These are phyloP conservation scores for Beauveria australis DNA, from an alignment of 2,329 filamentous ascomycete species.

Conservation along the genomic window DNA sequence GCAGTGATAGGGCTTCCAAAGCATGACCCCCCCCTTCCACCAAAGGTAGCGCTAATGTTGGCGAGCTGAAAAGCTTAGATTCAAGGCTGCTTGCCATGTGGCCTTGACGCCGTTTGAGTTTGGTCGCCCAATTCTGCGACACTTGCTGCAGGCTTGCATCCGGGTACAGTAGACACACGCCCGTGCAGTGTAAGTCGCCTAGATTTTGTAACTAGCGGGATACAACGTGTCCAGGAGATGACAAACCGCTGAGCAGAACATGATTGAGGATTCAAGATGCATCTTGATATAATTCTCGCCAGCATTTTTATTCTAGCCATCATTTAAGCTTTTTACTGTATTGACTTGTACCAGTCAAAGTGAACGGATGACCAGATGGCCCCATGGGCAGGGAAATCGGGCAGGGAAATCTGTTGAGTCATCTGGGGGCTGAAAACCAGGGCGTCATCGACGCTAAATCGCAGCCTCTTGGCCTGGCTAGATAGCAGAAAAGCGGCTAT, in stretches of 20 bases:
- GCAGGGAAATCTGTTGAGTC: not conserved
- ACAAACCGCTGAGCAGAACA: not conserved
- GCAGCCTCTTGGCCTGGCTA: not conserved
- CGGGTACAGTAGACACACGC: not conserved
- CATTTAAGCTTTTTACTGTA: too few relatives aligned
- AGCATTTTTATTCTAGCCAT: not conserved
- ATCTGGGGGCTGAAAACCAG: not conserved
- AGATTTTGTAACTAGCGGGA: not conserved
- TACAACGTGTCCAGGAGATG: not conserved
- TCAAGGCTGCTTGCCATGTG: not conserved
- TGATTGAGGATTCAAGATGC: too few relatives aligned
- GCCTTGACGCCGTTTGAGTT: not conserved
- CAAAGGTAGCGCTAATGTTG: not conserved
- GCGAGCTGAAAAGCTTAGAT: conserved; percentile 2
- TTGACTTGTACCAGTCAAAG: not conserved
- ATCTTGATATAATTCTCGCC: not conserved
- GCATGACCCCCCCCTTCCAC: not conserved
- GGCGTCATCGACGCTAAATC: not conserved
- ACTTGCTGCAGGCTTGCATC: not conserved
- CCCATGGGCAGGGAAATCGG: not conserved
- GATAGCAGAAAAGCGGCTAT: not conserved
- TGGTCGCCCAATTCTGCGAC: not conserved
- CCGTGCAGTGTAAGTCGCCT: not conserved
- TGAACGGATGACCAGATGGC: not conserved
- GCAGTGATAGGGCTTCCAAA: not conserved